phyloP scores from a whole-genome alignment of 805 yeast genomes.

The Wickerhamomyces subpelliculosus region DNA sequence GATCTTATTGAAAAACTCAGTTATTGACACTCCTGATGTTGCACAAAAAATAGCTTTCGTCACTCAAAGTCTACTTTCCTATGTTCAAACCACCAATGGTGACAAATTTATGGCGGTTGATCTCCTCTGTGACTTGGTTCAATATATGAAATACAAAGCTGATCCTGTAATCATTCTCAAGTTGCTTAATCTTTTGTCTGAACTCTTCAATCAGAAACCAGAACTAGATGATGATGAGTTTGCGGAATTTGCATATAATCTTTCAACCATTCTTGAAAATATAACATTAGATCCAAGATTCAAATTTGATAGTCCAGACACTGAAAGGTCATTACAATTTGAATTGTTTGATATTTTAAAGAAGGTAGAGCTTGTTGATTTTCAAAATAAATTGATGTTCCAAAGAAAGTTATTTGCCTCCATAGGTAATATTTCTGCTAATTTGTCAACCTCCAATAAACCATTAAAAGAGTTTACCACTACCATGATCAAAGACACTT shows the following conservation, averaged over 20 bases:
- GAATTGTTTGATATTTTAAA: constrained; percentile 3
- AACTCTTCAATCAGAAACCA: neutral
- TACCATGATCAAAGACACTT: neutral
- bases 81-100: constrained; percentile 5
- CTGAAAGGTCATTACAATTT: constrained; percentile 6
- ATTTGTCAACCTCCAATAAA: constrained; percentile 13
- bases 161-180: constrained; percentile 6
- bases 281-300: constrained; percentile 12
- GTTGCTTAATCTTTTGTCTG: constrained; percentile 4
- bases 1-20: constrained; percentile 13
- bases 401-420: constrained; percentile 18
- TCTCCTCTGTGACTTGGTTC: constrained; percentile 11
- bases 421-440: constrained; percentile 22
- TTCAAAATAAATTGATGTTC: constrained; percentile 14
- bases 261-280: constrained; percentile 12
- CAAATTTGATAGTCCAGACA: constrained; percentile 9
- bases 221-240: constrained; percentile 19
- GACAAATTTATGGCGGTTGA: constrained; percentile 10
- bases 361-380: constrained; percentile 5
- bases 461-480: constrained; percentile 1
- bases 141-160: constrained; percentile 3
- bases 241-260: constrained; percentile 11
- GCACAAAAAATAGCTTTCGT: constrained; percentile 8
- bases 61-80: constrained; percentile 8
- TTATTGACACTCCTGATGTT: constrained; percentile 12